These are phyloP conservation scores for Capsicum baccatum DNA, from an alignment of 257 asterid species.

Conservation along the genomic window DNA sequence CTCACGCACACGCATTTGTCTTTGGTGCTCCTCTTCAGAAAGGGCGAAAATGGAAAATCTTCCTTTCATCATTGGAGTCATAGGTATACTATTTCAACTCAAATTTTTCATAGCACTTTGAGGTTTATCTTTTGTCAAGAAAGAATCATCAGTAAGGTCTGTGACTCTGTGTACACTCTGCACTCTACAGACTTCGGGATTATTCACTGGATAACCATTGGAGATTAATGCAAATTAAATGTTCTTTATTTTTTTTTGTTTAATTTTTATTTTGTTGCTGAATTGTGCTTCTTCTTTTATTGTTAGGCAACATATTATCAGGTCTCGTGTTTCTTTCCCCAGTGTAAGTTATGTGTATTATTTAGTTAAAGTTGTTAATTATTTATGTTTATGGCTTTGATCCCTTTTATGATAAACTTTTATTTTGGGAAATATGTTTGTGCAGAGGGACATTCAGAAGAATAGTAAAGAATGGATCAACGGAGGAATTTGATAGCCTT, in stretches of 20 bases:
- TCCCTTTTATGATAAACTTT: neutral
- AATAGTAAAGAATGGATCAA: constrained; percentile 39
- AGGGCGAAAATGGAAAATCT: neutral
- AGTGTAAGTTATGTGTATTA: constrained; percentile 36
- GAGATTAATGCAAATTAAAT: constrained; percentile 1
- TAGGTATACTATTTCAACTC: neutral
- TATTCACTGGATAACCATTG: too few species aligned
- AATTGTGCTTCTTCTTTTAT: neutral
- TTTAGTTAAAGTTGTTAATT: neutral
- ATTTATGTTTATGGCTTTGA: neutral
- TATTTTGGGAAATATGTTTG: neutral
- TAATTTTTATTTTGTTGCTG: neutral
- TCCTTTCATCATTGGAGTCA: constrained; percentile 12
- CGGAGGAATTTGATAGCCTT: constrained; percentile 47
- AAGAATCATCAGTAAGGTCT: neutral
- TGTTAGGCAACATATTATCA: constrained; percentile 43
- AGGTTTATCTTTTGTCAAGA: neutral
- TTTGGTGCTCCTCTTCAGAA: neutral
- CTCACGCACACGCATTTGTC: neutral
- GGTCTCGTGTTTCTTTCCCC: constrained; percentile 43
- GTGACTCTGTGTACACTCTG: too few species aligned
- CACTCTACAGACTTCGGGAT: too few species aligned
- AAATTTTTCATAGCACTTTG: neutral
- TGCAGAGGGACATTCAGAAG: constrained; percentile 44
- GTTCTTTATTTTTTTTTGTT: neutral